These are phyloP conservation scores for Tulasnella calospora DNA, from an alignment of 768 basidiomycete species.

Conservation along the genomic window DNA sequence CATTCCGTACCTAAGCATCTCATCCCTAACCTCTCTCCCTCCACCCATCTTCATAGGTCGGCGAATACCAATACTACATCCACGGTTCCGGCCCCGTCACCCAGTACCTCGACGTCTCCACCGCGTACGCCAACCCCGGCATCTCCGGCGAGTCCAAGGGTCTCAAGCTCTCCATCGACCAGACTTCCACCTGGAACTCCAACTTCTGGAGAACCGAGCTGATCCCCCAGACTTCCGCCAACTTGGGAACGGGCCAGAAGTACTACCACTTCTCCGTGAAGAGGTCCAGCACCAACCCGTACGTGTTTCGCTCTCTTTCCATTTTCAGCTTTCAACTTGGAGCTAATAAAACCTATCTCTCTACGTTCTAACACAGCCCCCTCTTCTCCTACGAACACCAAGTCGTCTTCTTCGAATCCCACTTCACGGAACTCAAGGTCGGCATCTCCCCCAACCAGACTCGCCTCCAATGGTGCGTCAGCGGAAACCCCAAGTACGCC, in stretches of 20 bases:
- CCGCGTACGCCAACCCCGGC: slow-evolving; percentile 57
- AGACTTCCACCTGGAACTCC: slow-evolving; percentile 20
- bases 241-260: slow-evolving; percentile 53
- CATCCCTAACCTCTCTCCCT: neutral
- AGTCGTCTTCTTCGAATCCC: slow-evolving; percentile 49
- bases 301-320: slow-evolving; percentile 29
- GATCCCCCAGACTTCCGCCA: slow-evolving; percentile 45
- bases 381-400: slow-evolving; percentile 56
- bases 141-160: slow-evolving; percentile 49
- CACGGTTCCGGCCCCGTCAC: slow-evolving; percentile 52
- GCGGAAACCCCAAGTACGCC: slow-evolving; percentile 46
- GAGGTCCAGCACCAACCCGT: slow-evolving; percentile 48
- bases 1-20: neutral
- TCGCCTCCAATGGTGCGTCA: slow-evolving; percentile 52
- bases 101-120: slow-evolving; percentile 48
- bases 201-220: slow-evolving; percentile 32
- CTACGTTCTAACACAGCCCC: neutral
- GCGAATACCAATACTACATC: slow-evolving; percentile 40
- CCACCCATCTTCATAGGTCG: neutral
- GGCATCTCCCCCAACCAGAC: slow-evolving; percentile 49
- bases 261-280: slow-evolving; percentile 61
- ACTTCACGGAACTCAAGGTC: slow-evolving; percentile 62
- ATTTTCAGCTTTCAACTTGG: neutral
- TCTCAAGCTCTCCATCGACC: slow-evolving; percentile 48
- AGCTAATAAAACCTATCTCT: too few relatives aligned